Base-by-base conservation (phyloP, 139 green algal species). In the Pleodorina starrii region DNA sequence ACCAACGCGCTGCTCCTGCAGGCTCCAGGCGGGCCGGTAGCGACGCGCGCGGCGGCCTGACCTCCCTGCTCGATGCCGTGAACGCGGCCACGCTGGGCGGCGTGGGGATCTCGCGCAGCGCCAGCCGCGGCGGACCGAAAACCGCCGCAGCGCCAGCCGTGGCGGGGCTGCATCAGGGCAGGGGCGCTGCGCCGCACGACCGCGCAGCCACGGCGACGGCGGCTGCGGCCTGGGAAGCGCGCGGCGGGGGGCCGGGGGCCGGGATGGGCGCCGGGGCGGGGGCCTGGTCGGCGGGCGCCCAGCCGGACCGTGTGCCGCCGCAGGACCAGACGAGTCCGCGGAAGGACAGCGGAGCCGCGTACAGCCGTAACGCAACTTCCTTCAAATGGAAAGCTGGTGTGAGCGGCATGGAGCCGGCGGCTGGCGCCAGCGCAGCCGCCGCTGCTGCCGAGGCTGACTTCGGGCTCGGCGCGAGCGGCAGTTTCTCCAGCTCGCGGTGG, bases 291-390 rank as follows among this genome's bases (percentile, higher is more conserved):
- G 32, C 50, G 1, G 17, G 48, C 46, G 19, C 36, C 5, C 76
- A 69, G n/a, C 48, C 32, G 19, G 59, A 75, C 57, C 79, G 79
- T 12, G 23, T 43, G 23, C 12, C 40, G 6, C 79, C 79, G 14
- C 42, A 25, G 2, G 79, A 86, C 25, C 79, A 86, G 42, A 86
- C 59, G 27, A 75, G 79, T 9, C 79, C 79, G 0, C 79, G 79
- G 19, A 86, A 75, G 79, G 40, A 35, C 48, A 66, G 44, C 43
- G 27, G 27, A 10, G 43, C 5, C 21, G 42, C 72, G 3, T 51
- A 36, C 27, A 19, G 69, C 4, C 35, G 35, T 35, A 27, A n/a
- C 7, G 54, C 54, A 66, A 32, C 54, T 21, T 11, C 63, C 27
- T 10, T 4, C 63, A 73, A 73, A 35, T 73, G 63, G 63, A 38